Base-by-base conservation (phyloP, 306 rosid species). In the Rosa rugosa region DNA sequence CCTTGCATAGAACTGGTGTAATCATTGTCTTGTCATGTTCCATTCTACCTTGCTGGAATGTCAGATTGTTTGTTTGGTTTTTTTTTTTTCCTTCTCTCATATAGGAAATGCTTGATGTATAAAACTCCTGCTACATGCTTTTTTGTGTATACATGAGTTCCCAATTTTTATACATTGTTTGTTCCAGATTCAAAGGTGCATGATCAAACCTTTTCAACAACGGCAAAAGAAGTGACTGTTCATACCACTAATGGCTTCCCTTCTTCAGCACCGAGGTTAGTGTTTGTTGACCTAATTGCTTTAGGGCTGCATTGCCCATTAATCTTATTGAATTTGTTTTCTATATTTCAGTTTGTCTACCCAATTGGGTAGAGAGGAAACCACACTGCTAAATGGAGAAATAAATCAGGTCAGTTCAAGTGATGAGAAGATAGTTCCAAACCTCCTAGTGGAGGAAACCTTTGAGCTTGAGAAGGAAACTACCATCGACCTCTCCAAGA, bases 191-290 rank as follows among this genome's bases (percentile, higher is more conserved):
- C 84, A 59, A 76, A 78, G 69, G 70, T 80, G 63, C 84, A 79
- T 13, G 89, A 85, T 54, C 83, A 60, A 73, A 85, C 74, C 76
- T 72, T 69, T 77, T 77, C 77, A 42, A 82, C 77, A 60, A n/a
- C 77, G 40, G 69, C 79, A 79, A 89, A 82, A 77, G 91, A 80
- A 72, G 86, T 25, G 71, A 81, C 78, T 82, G 79, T 78, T 71
- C n/a, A 72, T 68, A 75, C 71, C 57, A 66, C 85, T 51, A 91
- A 93, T 75, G 97, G 93, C 60, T 83, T 78, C 75, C 90, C 84
- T 54, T 63, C 83, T 81, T 83, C 81, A 25, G 86, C 80, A 6
- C 51, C 85, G 53, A 75, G 89, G 95, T 92, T 75, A 83, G 81
- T 47, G 54, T 50, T 76, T 75, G 81, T 50, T 81, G 57, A 46